A percentile compares a stretch with the other conserved stretches of the same genome.
Evolutionary conservation across 768 basidiomycete species (phyloP).

Genomic region (Agrocybe praecox): DNA sequence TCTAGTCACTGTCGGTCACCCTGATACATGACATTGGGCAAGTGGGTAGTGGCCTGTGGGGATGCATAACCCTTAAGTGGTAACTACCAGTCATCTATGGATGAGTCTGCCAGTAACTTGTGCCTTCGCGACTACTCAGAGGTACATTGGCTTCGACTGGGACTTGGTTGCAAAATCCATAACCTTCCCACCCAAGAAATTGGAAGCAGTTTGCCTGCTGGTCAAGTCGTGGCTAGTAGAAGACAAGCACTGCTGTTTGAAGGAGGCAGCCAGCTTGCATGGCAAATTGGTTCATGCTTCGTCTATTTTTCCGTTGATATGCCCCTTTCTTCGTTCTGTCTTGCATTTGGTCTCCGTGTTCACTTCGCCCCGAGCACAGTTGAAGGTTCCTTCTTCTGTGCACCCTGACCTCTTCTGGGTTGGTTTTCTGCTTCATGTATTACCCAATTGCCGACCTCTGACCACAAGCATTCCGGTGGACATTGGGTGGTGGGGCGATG

Average conservation of each 20-base stretch:
- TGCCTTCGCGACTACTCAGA: background rate
- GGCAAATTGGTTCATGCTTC: slow-evolving; percentile 38
- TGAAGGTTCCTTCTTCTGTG: slow-evolving; percentile 8
- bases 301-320: slow-evolving; percentile 27
- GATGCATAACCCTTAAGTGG: too few species aligned
- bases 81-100: too few species aligned
- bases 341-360: slow-evolving; percentile 28
- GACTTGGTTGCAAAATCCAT: slow-evolving; percentile 5
- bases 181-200: slow-evolving; percentile 21
- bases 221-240: slow-evolving; percentile 9
- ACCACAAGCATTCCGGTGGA: slow-evolving; percentile 4
- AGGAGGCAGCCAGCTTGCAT: slow-evolving; percentile 26
- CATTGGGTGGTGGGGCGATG: slow-evolving; percentile 33
- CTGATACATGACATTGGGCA: too few species aligned
- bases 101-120: too few species aligned
- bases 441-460: slow-evolving; percentile 16
- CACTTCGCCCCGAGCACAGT: background rate
- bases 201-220: slow-evolving; percentile 9
- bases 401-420: slow-evolving; percentile 35
- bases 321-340: slow-evolving; percentile 27
- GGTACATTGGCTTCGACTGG: slow-evolving; percentile 19
- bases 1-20: too few species aligned
- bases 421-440: slow-evolving; percentile 6
- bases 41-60: too few species aligned
- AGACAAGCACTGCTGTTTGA: slow-evolving; percentile 15